Base-by-base conservation (phyloP, 805 yeast species). In the Candida caryicola region DNA sequence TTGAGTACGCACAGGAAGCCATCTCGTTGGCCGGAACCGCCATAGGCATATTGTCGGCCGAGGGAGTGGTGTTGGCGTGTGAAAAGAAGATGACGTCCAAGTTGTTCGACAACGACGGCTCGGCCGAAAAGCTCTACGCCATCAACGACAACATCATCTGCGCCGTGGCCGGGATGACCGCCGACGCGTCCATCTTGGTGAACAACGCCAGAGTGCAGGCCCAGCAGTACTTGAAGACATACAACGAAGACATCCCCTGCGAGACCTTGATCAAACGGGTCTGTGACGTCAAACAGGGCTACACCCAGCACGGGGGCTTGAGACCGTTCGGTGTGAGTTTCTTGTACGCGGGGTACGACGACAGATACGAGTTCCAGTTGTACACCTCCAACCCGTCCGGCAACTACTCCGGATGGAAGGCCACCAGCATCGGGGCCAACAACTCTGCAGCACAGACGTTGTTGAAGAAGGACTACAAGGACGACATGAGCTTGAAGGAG, bases 241-340 rank as follows among this genome's bases (percentile, higher is more conserved):
- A 89, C 64, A 85, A 85, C 58, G 96, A 89, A 64, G 89, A 89
- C 46, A 85, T 91, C 35, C 97, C 97, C n/a, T 85, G 91, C 41
- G 97, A 89, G 62, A 74, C 82, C 39, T 77, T 93, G 47, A 96
- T 93, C 47, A 86, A 87, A 58, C 75, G 84, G 47, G 73, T 93
- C 46, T 89, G 97, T 68, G 95, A 93, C 64, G 77, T 87, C 46
- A 93, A 93, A 64, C 99, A 93, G 62, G 96, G 98, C 8, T 93
- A 93, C 64, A 93, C 99, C 5, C 99, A 93, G 64, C 95, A 86
- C 59, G 99, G 99, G 59, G 99, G 99, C 26, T 76, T 93, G 55
- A 83, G 99, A 64, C 99, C 99, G 15, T 93, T 89, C 61, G 99
- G 99, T 55, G 99, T 93, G 29, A 85, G 95, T 36, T 90, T 93